A percentile compares a stretch with the other conserved stretches of the same genome.
phyloP scores from a whole-genome alignment of 176 grass and related monocot genomes.

The Elymus sibiricus region DNA sequence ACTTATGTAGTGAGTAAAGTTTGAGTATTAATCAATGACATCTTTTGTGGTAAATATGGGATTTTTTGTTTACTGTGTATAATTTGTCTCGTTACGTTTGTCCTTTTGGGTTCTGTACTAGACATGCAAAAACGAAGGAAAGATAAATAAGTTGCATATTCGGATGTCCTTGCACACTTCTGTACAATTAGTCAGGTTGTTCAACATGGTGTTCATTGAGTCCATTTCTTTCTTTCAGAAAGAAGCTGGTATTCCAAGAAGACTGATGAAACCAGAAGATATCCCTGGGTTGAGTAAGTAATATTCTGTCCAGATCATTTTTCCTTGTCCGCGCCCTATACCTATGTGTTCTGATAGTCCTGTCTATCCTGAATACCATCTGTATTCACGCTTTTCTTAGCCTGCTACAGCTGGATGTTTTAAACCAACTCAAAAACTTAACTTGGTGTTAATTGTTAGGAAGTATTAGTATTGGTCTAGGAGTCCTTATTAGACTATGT shows the following conservation, averaged over 20 bases:
- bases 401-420: not conserved
- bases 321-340: not conserved
- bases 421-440: conserved; percentile 7
- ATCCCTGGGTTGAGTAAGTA: conserved; percentile 96
- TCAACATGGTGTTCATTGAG: not conserved
- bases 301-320: conserved; percentile 2
- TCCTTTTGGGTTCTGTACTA: conserved; percentile 17
- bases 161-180: not conserved
- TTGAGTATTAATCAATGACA: not conserved
- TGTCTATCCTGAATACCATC: not conserved
- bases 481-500: too few relatives aligned
- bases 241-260: conserved; percentile 90
- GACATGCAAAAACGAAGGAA: not conserved
- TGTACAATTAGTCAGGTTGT: not conserved
- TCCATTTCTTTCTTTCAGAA: conserved; percentile 61
- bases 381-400: conserved; percentile 4
- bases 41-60: not conserved
- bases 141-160: not conserved
- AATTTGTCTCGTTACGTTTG: not conserved
- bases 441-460: too few relatives aligned
- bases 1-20: not conserved
- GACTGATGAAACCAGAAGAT: conserved; percentile 81
- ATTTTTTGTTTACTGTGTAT: not conserved
- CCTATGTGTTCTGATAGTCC: not conserved
- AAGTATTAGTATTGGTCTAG: too few relatives aligned